phyloP scores from a whole-genome alignment of 805 yeast species.

The Kazachstania martiniae region DNA sequence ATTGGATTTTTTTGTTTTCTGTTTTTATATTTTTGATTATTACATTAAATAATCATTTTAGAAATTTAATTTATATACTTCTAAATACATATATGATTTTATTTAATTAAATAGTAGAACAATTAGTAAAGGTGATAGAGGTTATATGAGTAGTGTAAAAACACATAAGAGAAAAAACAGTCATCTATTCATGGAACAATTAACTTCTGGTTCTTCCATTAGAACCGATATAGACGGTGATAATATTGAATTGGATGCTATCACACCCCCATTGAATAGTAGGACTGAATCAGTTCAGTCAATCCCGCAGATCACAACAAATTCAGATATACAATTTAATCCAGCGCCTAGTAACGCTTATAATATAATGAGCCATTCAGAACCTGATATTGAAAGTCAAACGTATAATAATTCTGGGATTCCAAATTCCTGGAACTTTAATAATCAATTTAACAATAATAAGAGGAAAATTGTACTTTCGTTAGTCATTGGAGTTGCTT shows the following conservation, averaged over 20 bases:
- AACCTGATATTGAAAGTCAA: not conserved
- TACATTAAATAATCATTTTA: too few species aligned
- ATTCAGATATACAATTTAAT: too few species aligned
- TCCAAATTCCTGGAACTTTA: constrained; percentile 4
- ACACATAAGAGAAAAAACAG: constrained; percentile 20
- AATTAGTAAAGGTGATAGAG: too few species aligned
- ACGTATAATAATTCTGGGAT: not conserved
- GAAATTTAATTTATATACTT: too few species aligned
- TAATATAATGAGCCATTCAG: too few species aligned
- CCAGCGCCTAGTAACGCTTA: too few species aligned
- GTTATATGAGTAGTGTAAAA: constrained; percentile 1
- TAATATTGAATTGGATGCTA: constrained; percentile 2
- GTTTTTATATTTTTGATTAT: too few species aligned
- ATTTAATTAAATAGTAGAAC: too few species aligned
- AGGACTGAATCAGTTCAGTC: not conserved
- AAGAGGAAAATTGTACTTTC: constrained; percentile 1
- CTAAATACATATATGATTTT: too few species aligned
- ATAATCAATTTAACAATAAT: constrained; percentile 6
- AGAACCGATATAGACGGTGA: constrained; percentile 3
- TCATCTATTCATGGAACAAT: constrained; percentile 19
- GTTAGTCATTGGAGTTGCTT: not conserved
- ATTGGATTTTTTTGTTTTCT: too few species aligned
- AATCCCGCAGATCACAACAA: too few species aligned
- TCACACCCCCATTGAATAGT: constrained; percentile 3
- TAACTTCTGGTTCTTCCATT: constrained; percentile 16